A percentile compares a stretch with the other conserved stretches of the same genome.
phyloP scores from a whole-genome alignment of 257 asterid species.

The Przewalskia tangutica region DNA sequence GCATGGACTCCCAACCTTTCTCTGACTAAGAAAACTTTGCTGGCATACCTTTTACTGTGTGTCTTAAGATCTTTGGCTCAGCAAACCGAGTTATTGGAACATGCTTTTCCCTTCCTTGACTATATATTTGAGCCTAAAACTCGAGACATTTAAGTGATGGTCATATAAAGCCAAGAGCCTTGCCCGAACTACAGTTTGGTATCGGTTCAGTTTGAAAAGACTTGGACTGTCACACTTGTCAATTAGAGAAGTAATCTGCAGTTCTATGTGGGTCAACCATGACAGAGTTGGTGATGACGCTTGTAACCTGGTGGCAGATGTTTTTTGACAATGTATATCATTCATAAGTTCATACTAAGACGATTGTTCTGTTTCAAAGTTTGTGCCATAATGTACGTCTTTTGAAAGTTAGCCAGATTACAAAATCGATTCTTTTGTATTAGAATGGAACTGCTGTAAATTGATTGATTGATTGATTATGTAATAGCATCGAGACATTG shows the following conservation, averaged over 20 bases:
- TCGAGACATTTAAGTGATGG: not conserved
- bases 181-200: not conserved
- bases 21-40: constrained; percentile 29
- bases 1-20: constrained; percentile 90
- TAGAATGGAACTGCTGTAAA: not conserved
- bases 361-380: not conserved
- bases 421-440: constrained; percentile 1
- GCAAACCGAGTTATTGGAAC: not conserved
- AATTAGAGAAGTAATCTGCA: not conserved
- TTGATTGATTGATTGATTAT: not conserved
- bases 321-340: not conserved
- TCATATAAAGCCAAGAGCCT: not conserved
- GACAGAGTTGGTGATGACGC: not conserved
- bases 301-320: not conserved
- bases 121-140: not conserved
- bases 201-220: not conserved
- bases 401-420: not conserved
- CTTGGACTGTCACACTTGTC: not conserved
- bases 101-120: not conserved
- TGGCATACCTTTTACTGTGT: not conserved
- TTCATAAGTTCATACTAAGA: not conserved
- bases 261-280: not conserved
- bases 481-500: not conserved
- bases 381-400: not conserved
- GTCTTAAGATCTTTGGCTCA: not conserved